Percentiles rank a stretch among this genome's conserved stretches.
Evolutionary conservation across 2,329 filamentous ascomycete genomes (phyloP).

Genomic region (Paecilomyces dactylethromorphus): DNA sequence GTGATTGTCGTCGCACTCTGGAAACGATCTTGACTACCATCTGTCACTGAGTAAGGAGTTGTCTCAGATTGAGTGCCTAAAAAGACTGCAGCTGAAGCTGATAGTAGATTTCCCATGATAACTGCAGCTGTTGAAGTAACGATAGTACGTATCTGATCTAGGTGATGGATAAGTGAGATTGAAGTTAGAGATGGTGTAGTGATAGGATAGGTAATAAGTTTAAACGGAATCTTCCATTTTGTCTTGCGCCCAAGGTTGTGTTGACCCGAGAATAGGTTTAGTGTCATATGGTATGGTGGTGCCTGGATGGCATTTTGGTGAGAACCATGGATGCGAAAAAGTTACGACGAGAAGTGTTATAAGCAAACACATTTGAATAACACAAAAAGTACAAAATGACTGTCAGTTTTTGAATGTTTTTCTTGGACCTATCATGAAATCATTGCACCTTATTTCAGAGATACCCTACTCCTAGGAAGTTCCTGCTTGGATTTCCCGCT

Average conservation of each 20-base stretch:
- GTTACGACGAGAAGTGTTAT: too few species aligned
- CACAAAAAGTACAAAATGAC: too few species aligned
- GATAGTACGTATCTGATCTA: background rate
- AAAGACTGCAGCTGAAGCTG: background rate
- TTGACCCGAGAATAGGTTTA: background rate
- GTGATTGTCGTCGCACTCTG: too few species aligned
- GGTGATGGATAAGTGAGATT: background rate
- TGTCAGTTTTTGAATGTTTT: too few species aligned
- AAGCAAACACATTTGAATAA: too few species aligned
- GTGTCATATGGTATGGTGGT: background rate
- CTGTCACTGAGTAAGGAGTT: background rate
- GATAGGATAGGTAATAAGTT: background rate
- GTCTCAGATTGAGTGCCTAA: background rate
- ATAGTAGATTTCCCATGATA: background rate
- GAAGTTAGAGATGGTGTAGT: background rate
- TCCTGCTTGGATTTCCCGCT: too few species aligned
- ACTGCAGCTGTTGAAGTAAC: background rate
- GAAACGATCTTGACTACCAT: background rate
- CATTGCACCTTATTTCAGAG: too few species aligned
- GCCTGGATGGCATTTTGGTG: background rate
- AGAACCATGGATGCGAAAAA: background rate
- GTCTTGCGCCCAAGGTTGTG: background rate
- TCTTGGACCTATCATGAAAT: too few species aligned
- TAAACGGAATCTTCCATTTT: background rate
- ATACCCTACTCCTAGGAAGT: too few species aligned